Base-by-base conservation (phyloP, 1,139 yeast species). In the Petasospora rhodanensis region DNA sequence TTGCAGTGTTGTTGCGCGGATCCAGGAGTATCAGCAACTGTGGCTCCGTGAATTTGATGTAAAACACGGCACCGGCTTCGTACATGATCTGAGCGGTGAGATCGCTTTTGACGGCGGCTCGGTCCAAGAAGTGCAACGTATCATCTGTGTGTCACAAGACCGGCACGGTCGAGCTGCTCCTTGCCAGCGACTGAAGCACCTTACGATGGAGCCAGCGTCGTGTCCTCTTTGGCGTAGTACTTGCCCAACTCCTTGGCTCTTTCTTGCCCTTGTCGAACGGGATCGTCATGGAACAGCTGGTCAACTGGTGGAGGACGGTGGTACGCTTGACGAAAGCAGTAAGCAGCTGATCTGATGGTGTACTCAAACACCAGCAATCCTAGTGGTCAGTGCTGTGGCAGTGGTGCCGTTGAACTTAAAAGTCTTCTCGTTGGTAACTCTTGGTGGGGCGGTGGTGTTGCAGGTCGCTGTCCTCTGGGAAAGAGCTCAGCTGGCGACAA, bases 141-240 rank as follows among this genome's bases (percentile, higher is more conserved):
- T 13, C 80, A 73, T 29, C 77, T 84, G 49, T 76, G 77, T 20
- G 84, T 73, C 46, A 70, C 62, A 46, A 62, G 74, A 15, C 75
- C 79, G 35, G 62, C 66, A 51, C 64, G 75, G 41, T 71, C 68
- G 61, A 78, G 71, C 47, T 81, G 89, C 55, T 82, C 93, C 51
- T 82, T 82, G 40, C 82, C 61, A 2, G 91, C 79, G 23, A 82
- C 59, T n/a, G 93, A 93, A 24, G 82, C 61, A 13, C 93, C 93
- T 48, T 82, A 93, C 39, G 82, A 64, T 7, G 87, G 86, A 27
- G 93, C 93, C 35, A 76, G 57, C 0, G 79, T 60, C 49, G 75
- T 72, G 14, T 89, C 87, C 32, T 66, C 58, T 32, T 66, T 59
- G 31, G 61, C 62, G 34, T 62, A 64, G 47, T 74, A 67, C 6